Conservation (phyloP, 1,284 basidiomycete genomes). For the Tranzscheliella williamsii region DNA sequence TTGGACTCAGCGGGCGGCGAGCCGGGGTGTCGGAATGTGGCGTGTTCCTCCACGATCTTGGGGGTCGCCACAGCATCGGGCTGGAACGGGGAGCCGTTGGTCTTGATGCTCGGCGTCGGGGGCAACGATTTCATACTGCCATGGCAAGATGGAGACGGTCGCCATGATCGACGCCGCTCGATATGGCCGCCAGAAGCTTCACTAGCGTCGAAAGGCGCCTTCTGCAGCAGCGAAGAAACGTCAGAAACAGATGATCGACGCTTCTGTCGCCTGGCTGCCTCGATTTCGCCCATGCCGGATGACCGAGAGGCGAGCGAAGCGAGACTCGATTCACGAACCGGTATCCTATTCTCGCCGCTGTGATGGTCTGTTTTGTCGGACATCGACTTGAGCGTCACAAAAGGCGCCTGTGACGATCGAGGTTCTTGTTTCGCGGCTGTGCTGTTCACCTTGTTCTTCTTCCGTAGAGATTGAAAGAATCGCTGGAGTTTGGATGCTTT, state of each 20-base stretch:
- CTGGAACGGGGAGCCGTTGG: conserved; percentile 6
- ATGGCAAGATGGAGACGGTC: conserved; percentile 5
- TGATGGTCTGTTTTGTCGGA: too few species aligned
- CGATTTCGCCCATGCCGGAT: too few species aligned
- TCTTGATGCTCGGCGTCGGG: conserved; percentile 1
- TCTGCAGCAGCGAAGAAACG: conserved; percentile 1
- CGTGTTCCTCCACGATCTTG: conserved; percentile 22
- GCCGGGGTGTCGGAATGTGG: not conserved
- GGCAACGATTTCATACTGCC: conserved; percentile 2
- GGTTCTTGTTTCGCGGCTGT: too few species aligned
- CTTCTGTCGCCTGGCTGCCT: too few species aligned
- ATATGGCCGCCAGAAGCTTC: not conserved
- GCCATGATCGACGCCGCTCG: conserved; percentile 20
- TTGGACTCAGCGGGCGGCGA: not conserved
- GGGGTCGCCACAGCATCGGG: conserved; percentile 11
- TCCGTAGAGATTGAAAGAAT: conserved; percentile 21
- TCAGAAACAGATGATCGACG: not conserved
- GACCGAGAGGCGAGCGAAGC: too few species aligned
- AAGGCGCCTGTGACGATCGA: too few species aligned
- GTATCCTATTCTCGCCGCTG: too few species aligned
- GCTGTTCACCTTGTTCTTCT: conserved; percentile 10
- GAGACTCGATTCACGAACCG: too few species aligned
- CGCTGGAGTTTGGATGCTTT: conserved; percentile 17
- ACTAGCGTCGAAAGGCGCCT: not conserved
- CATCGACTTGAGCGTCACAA: too few species aligned